These are phyloP conservation scores for Colletotrichum limetticola DNA, from an alignment of 2,329 filamentous ascomycete genomes.

Conservation along the genomic window DNA sequence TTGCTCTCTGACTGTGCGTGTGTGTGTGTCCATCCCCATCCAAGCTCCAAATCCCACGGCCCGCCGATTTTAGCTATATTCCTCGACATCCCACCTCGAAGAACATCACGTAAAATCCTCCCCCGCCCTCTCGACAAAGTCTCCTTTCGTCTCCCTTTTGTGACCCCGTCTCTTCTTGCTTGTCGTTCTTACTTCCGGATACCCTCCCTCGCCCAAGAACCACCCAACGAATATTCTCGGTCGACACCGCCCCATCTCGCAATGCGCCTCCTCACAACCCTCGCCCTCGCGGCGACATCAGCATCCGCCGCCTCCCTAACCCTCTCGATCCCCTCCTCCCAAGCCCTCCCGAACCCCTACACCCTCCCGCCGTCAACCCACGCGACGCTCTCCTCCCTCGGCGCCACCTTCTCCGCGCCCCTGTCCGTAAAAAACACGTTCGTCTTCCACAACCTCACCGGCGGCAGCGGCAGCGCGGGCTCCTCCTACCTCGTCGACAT, in stretches of 20 bases:
- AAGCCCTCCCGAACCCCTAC: slow-evolving; percentile 57
- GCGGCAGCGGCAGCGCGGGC: slow-evolving; percentile 42
- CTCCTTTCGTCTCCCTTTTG: not conserved
- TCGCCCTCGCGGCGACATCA: slow-evolving; percentile 49
- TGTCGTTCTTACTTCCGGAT: not conserved
- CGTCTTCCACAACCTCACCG: slow-evolving; percentile 75
- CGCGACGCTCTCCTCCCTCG: slow-evolving; percentile 64
- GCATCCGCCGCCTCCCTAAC: slow-evolving; percentile 53
- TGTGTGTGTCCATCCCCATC: not conserved
- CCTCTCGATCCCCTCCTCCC: slow-evolving; percentile 54
- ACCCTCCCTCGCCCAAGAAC: no score
- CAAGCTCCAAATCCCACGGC: slow-evolving; percentile 1
- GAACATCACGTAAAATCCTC: not conserved
- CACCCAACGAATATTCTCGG: no score
- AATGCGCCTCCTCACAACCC: slow-evolving; percentile 49
- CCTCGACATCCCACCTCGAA: not conserved
- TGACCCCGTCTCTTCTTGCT: not conserved
- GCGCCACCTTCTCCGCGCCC: slow-evolving; percentile 61
- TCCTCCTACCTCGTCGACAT: slow-evolving; percentile 88
- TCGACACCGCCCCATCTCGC: slow-evolving; percentile 22
- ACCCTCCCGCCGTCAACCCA: slow-evolving; percentile 73
- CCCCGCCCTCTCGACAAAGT: not conserved
- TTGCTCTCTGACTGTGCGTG: not conserved
- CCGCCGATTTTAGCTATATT: not conserved
- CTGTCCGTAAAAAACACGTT: slow-evolving; percentile 78